phyloP scores from a whole-genome alignment of 2,329 filamentous ascomycete genomes.

The Raffaelea arxii region DNA sequence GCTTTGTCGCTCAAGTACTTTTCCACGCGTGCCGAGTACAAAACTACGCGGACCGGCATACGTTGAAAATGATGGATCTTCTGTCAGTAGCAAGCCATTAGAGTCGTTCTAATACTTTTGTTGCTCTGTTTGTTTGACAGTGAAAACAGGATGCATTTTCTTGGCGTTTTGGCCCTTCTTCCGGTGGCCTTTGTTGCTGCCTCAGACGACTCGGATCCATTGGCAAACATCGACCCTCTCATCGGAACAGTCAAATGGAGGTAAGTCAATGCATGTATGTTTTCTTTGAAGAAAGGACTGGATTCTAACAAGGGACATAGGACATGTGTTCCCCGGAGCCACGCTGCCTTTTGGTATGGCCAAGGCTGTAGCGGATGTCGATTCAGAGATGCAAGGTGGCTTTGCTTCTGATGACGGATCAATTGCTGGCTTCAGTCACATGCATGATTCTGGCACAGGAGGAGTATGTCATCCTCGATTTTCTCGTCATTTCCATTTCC shows the following conservation, averaged over 20 bases:
- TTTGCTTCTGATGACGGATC: slow-evolving; percentile 35
- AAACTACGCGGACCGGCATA: no score
- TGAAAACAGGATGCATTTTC: no score
- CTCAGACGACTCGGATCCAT: not conserved
- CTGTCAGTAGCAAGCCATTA: no score
- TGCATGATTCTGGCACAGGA: slow-evolving; percentile 35
- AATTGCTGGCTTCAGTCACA: slow-evolving; percentile 40
- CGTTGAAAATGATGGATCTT: no score
- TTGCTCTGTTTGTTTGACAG: no score
- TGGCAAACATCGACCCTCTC: not conserved
- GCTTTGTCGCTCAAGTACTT: no score
- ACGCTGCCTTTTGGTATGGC: slow-evolving; percentile 46
- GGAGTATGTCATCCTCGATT: slow-evolving; percentile 18
- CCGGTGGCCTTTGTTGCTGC: no score
- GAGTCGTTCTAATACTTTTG: no score
- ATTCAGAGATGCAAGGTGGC: slow-evolving; percentile 33
- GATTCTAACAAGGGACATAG: slow-evolving; percentile 27
- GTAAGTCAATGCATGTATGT: not conserved
- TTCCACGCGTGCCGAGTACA: no score
- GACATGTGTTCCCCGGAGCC: slow-evolving; percentile 48
- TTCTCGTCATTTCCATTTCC: no score
- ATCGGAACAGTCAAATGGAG: not conserved
- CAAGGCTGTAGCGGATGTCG: slow-evolving; percentile 44
- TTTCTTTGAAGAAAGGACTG: slow-evolving; percentile 11
- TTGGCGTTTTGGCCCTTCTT: no score